A percentile compares a stretch with the other conserved stretches of the same genome.
Conservation (phyloP, 441 rosid genomes). For the Brassica hybrid region DNA sequence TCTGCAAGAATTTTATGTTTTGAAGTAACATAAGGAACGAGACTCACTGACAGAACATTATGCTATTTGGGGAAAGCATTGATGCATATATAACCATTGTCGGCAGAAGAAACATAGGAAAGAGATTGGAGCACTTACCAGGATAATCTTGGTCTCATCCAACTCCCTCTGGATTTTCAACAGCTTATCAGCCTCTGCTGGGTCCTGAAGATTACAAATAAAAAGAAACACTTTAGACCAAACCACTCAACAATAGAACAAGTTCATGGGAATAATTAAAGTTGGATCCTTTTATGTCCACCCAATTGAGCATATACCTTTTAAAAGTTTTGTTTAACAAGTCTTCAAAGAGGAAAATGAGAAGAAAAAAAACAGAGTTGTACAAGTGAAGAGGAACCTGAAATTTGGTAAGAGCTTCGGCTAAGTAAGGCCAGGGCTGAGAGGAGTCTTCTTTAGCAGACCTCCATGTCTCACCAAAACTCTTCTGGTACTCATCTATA, state of each 20-base stretch:
- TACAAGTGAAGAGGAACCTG: conserved; percentile 54
- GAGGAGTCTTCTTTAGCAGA: conserved; percentile 57
- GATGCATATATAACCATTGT: background rate
- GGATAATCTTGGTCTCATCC: conserved; percentile 97
- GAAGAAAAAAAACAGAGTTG: conserved; percentile 20
- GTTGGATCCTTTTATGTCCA: background rate
- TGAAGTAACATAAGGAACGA: background rate
- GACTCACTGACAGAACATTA: conserved; percentile 25
- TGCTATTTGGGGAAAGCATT: background rate
- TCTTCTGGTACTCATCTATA: conserved; percentile 91
- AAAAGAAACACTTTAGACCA: background rate
- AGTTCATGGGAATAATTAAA: background rate
- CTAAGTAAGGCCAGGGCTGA: conserved; percentile 84
- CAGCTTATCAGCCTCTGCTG: conserved; percentile 97
- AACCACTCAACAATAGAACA: background rate
- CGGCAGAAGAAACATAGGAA: background rate
- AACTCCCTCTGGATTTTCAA: conserved; percentile 96
- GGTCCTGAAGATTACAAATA: conserved; percentile 66
- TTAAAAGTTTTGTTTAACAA: background rate
- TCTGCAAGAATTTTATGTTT: background rate
- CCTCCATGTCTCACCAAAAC: conserved; percentile 89
- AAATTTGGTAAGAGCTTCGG: conserved; percentile 76
- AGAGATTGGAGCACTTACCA: conserved; percentile 56
- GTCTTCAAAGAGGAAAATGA: background rate
- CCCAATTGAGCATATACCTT: conserved; percentile 2